Evolutionary conservation across 345 rosid species (phyloP).

Genomic region (Camelina neglecta): DNA sequence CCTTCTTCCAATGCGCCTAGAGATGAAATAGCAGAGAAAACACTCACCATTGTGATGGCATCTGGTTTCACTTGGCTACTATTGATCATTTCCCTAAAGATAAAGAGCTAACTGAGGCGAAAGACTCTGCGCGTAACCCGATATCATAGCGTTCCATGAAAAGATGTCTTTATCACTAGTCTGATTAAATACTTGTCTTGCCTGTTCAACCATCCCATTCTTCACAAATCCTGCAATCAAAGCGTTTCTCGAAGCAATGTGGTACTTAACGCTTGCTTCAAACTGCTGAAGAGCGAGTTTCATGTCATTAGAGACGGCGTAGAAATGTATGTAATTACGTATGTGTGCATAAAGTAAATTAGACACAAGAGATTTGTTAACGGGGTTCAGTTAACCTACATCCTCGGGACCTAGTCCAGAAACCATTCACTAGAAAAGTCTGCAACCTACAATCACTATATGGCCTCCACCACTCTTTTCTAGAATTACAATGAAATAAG

Average conservation of each 20-base stretch:
- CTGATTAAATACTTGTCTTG: slow-evolving; percentile 59
- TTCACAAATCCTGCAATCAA: slow-evolving; percentile 66
- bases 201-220: slow-evolving; percentile 64
- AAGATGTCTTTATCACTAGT: slow-evolving; percentile 73
- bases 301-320: slow-evolving; percentile 58
- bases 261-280: slow-evolving; percentile 55
- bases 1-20: slow-evolving; percentile 69
- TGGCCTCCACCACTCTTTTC: too few species aligned
- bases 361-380: too few species aligned
- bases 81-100: slow-evolving; percentile 62
- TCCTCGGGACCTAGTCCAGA: too few species aligned
- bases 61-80: slow-evolving; percentile 58
- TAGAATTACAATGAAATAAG: too few species aligned
- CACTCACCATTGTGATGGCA: slow-evolving; percentile 82
- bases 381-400: too few species aligned
- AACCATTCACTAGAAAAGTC: too few species aligned
- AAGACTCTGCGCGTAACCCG: slow-evolving; percentile 66
- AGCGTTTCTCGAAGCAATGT: slow-evolving; percentile 69
- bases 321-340: slow-evolving; percentile 53
- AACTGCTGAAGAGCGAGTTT: slow-evolving; percentile 66
- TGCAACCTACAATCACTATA: too few species aligned
- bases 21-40: slow-evolving; percentile 71
- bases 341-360: too few species aligned
- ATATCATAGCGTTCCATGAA: slow-evolving; percentile 84
- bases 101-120: slow-evolving; percentile 60